Conservation (phyloP, 108 stramenopile species). For the Discostella pseudostelligera region DNA sequence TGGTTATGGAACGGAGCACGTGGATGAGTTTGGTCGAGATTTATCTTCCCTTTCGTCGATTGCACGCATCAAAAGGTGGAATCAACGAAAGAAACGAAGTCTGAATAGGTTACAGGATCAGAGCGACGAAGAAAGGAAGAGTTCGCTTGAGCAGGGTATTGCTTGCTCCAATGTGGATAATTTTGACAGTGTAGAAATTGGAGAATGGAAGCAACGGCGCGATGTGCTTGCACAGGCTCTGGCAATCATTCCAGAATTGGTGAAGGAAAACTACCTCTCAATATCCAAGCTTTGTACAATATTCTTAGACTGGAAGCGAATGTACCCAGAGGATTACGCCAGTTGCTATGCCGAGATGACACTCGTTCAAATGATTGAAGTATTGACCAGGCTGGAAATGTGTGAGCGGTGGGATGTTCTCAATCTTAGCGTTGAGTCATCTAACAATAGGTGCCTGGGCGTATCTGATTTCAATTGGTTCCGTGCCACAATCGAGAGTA, state of each 20-base stretch:
- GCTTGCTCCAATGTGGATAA: slow-evolving; percentile 22
- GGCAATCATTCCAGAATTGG: slow-evolving; percentile 48
- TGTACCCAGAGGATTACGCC: slow-evolving; percentile 64
- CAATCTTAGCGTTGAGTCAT: slow-evolving; percentile 1
- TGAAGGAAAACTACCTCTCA: slow-evolving; percentile 68
- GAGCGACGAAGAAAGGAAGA: not conserved
- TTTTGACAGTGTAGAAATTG: slow-evolving; percentile 26
- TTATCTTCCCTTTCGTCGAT: slow-evolving; percentile 58
- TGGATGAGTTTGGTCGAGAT: slow-evolving; percentile 87
- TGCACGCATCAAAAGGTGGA: slow-evolving; percentile 52
- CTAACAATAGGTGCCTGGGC: not conserved
- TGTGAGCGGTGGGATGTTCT: slow-evolving; percentile 47
- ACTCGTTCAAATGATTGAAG: slow-evolving; percentile 59
- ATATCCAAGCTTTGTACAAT: slow-evolving; percentile 33
- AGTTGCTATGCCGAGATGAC: slow-evolving; percentile 71
- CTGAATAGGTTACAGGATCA: slow-evolving; percentile 8
- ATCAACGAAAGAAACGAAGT: slow-evolving; percentile 22
- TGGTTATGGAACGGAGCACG: slow-evolving; percentile 2
- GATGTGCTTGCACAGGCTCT: slow-evolving; percentile 58
- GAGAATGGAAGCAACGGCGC: slow-evolving; percentile 44
- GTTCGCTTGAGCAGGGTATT: not conserved
- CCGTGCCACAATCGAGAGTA: slow-evolving; percentile 10
- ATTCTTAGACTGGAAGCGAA: slow-evolving; percentile 60
- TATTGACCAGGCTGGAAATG: slow-evolving; percentile 63
- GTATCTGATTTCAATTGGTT: slow-evolving; percentile 40